A percentile compares a stretch with the other conserved stretches of the same genome.
These are phyloP conservation scores for Plasmodium cynomolgi DNA, from an alignment of 169 alveolate genomes.

Conservation along the genomic window DNA sequence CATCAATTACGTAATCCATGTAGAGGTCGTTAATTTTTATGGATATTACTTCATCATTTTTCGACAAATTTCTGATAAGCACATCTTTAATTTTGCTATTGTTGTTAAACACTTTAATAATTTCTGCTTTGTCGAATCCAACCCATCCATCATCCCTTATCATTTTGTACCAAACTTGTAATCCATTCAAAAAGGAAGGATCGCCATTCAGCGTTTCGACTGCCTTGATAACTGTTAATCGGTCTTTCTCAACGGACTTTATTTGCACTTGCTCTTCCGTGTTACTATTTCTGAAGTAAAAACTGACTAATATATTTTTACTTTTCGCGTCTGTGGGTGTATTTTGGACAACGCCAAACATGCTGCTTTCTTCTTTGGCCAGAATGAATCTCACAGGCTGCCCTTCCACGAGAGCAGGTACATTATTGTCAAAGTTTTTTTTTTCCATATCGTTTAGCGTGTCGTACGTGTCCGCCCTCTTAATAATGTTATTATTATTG, in stretches of 20 bases:
- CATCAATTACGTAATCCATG: slow-evolving; percentile 44
- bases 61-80: slow-evolving; percentile 51
- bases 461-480: slow-evolving; percentile 33
- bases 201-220: slow-evolving; percentile 56
- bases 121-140: slow-evolving; percentile 71
- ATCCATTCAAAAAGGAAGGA: slow-evolving; percentile 50
- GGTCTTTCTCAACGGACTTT: slow-evolving; percentile 66
- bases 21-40: slow-evolving; percentile 69
- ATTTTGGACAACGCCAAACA: slow-evolving; percentile 77
- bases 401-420: slow-evolving; percentile 39
- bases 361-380: slow-evolving; percentile 76
- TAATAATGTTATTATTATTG: slow-evolving; percentile 9
- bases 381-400: slow-evolving; percentile 71
- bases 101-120: slow-evolving; percentile 48
- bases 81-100: slow-evolving; percentile 54
- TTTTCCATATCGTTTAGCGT: slow-evolving; percentile 28
- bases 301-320: slow-evolving; percentile 51
- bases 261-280: slow-evolving; percentile 70
- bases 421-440: neutral
- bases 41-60: slow-evolving; percentile 76
- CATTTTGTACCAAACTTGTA: slow-evolving; percentile 72
- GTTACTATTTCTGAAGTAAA: slow-evolving; percentile 44
- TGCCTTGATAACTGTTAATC: slow-evolving; percentile 49
- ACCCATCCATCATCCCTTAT: slow-evolving; percentile 75
- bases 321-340: slow-evolving; percentile 57